These are phyloP conservation scores for Beta corolliflora DNA, from an alignment of 179 eudicot genomes.

Conservation along the genomic window DNA sequence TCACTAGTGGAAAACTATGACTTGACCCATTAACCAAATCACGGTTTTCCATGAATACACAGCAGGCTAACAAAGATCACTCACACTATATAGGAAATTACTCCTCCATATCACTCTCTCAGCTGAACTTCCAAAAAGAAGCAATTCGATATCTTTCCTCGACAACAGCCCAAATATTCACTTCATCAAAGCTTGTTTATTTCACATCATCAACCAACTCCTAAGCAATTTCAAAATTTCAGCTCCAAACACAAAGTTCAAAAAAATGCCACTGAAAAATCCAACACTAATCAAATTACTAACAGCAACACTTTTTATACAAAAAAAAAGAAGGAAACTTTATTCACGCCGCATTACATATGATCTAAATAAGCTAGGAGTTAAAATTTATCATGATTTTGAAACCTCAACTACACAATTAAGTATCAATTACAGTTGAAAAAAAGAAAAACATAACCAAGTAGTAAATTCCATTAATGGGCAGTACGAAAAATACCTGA, in stretches of 20 bases:
- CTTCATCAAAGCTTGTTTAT: constrained; percentile 8
- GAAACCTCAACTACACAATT: not conserved
- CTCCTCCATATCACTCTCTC: constrained; percentile 3
- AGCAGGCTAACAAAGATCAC: not conserved
- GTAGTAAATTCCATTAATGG: not conserved
- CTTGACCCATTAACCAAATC: constrained; percentile 28
- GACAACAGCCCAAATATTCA: not conserved
- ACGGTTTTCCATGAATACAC: constrained; percentile 31
- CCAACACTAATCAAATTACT: constrained; percentile 6
- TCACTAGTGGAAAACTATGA: constrained; percentile 29
- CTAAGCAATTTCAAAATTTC: constrained; percentile 3
- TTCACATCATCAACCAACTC: not conserved
- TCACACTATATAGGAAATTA: not conserved
- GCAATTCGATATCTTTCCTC: not conserved
- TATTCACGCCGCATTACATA: not conserved
- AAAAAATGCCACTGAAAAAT: constrained; percentile 8
- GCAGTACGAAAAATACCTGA: constrained; percentile 2
- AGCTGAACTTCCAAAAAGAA: not conserved
- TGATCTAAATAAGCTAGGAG: not conserved
- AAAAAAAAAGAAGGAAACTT: not conserved
- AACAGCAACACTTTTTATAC: not conserved
- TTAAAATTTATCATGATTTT: not conserved
- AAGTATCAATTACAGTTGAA: not conserved
- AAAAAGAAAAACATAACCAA: not conserved
- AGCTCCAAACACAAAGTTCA: constrained; percentile 1